phyloP scores from a whole-genome alignment of 108 stramenopile genomes.

The Pseudonitzschia multistriata region DNA sequence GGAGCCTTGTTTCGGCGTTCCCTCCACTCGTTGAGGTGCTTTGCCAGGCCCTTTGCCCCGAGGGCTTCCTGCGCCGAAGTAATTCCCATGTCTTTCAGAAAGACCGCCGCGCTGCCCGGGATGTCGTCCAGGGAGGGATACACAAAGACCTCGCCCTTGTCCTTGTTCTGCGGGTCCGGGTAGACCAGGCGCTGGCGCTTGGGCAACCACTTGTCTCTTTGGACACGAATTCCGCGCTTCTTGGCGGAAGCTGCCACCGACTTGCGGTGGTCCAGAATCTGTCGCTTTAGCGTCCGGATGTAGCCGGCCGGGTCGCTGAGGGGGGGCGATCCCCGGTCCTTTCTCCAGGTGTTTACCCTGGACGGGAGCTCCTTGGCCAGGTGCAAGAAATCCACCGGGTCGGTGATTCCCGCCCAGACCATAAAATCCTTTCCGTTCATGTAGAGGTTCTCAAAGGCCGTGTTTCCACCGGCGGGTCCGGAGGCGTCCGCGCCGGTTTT shows the following conservation, averaged over 20 bases:
- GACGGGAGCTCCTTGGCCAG: not conserved
- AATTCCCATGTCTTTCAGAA: not conserved
- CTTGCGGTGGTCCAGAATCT: conserved; percentile 2
- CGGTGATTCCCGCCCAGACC: conserved; percentile 1
- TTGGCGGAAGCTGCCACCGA: not conserved
- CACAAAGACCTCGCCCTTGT: not conserved
- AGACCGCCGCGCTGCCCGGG: not conserved
- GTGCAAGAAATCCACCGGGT: not conserved
- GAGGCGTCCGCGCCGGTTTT: not conserved
- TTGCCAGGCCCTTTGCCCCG: not conserved
- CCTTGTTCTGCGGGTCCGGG: not conserved
- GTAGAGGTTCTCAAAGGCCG: not conserved
- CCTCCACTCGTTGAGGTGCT: conserved; percentile 2
- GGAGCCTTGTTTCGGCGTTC: not conserved
- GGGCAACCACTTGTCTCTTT: too few relatives aligned
- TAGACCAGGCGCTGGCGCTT: not conserved
- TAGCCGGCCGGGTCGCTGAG: not conserved
- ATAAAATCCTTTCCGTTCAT: conserved; percentile 8
- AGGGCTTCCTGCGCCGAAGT: not conserved
- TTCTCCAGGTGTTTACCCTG: conserved; percentile 1
- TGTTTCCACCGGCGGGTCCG: not conserved
- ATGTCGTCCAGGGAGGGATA: conserved; percentile 6
- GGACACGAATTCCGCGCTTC: not conserved
- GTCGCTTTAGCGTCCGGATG: not conserved
- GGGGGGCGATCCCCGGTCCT: not conserved